Evolutionary conservation across 495 filamentous ascomycete genomes (phyloP), one percentile per base, ranked within the genome.

Genomic region (Hamigera avellanea): DNA sequence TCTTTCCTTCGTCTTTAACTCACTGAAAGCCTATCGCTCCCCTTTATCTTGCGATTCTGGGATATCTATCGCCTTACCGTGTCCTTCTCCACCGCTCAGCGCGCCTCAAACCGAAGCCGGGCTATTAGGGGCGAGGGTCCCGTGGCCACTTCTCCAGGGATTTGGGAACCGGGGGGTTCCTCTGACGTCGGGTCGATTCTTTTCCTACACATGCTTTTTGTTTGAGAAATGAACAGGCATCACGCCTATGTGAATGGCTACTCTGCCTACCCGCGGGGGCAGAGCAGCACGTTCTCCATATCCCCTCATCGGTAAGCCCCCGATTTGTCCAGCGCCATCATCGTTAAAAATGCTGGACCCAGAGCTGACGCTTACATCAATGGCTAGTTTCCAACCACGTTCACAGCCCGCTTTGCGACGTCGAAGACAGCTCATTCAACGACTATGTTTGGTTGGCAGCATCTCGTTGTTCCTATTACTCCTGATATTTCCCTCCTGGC

Each of bases 331-430:
- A 36, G 25, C 28, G 26, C 7, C 25, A 17, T 19, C 19, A 12
- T 30, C 31, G 35, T 30, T n/a, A n/a, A n/a, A n/a, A n/a, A n/a
- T 26, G 18, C 35, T 32, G 26, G 33, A 32, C 38, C 32, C 25
- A n/a, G 21, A 14, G 18, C 27, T 36, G 49, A 42, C 23, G 45
- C 25, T 10, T 30, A 26, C 6, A 16, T 18, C 28, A 6, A 16
- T 26, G 27, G 32, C 15, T 49, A 95, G 89, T 59, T 98, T 93
- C 52, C 83, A 91, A 57, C 85, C 89, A 35, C 76, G 88, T 54
- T 73, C 86, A 44, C 78, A 83, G 48, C 76, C 80, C 36, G 73
- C 80, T 14, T 54, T 80, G 40, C 76, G 85, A 52, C 73, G 84
- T 54, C 76, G 86, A 56, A 75, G 72, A 51, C 80, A 80, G 50